Percentiles rank a stretch among this genome's conserved stretches.
These are phyloP conservation scores for Colletotrichum cordylinicola DNA, from an alignment of 2,329 filamentous ascomycete species.

Conservation along the genomic window DNA sequence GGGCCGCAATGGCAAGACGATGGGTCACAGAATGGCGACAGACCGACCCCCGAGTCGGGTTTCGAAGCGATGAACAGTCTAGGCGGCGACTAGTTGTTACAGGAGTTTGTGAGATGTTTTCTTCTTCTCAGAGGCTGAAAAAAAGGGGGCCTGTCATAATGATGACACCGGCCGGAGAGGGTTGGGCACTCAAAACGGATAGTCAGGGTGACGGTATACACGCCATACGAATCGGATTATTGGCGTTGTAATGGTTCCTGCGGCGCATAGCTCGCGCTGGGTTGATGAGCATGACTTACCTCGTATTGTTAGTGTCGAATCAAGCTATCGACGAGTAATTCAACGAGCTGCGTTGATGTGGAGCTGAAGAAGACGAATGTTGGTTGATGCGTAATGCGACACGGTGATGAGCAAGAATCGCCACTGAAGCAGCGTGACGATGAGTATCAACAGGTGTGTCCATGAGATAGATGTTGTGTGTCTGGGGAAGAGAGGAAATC, in stretches of 20 bases:
- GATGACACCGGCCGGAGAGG: not conserved
- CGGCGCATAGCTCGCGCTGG: not conserved
- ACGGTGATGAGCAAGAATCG: not conserved
- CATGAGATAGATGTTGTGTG: not conserved
- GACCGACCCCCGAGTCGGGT: conserved; percentile 41
- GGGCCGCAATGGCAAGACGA: conserved; percentile 27
- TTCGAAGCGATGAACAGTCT: conserved; percentile 9
- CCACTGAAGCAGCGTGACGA: not conserved
- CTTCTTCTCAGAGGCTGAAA: not conserved
- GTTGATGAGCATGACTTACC: not conserved
- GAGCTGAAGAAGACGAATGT: not conserved
- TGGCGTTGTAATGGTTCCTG: not conserved
- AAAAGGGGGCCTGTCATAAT: not conserved
- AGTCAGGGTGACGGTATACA: not conserved
- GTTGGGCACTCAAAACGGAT: not conserved
- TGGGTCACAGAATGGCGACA: conserved; percentile 36
- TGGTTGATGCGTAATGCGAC: not conserved
- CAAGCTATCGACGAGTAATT: not conserved
- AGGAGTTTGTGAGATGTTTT: not conserved
- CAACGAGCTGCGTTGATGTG: not conserved
- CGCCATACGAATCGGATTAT: not conserved
- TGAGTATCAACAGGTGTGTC: not conserved
- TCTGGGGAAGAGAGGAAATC: not conserved
- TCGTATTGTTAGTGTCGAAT: conserved; percentile 2
- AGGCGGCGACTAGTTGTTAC: not conserved